These are phyloP conservation scores for Pisolithus tinctorius DNA, from an alignment of 768 basidiomycete genomes.

Conservation along the genomic window DNA sequence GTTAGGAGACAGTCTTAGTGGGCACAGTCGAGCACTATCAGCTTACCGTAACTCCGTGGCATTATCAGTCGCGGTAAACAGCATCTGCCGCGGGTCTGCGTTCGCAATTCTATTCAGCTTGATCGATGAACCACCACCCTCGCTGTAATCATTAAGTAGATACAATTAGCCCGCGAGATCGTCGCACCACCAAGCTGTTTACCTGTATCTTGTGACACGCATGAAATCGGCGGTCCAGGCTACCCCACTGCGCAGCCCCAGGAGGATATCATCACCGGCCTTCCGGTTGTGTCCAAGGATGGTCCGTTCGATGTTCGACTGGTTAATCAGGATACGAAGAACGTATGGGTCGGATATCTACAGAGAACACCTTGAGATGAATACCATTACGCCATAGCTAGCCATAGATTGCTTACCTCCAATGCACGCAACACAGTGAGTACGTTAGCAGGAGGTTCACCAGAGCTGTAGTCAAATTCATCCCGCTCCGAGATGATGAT, in stretches of 20 bases:
- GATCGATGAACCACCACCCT: slow-evolving; percentile 59
- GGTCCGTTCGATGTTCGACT: slow-evolving; percentile 60
- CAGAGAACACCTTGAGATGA: not conserved
- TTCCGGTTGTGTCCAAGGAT: slow-evolving; percentile 59
- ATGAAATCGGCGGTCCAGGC: slow-evolving; percentile 63
- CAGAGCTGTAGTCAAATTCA: slow-evolving; percentile 70
- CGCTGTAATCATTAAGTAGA: slow-evolving; percentile 32
- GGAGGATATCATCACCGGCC: slow-evolving; percentile 53
- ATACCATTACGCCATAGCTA: not conserved
- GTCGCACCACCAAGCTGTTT: slow-evolving; percentile 19
- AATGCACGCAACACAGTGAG: slow-evolving; percentile 79
- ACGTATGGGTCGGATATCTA: slow-evolving; percentile 75
- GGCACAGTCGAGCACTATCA: not conserved
- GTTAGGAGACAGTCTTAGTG: not conserved
- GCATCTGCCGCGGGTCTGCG: slow-evolving; percentile 35
- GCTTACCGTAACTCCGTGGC: slow-evolving; percentile 42
- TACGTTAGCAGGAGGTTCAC: slow-evolving; percentile 59
- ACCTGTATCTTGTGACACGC: slow-evolving; percentile 60
- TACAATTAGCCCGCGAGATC: not conserved
- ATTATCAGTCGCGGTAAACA: slow-evolving; percentile 49
- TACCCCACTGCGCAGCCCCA: slow-evolving; percentile 40
- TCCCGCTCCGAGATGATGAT: slow-evolving; percentile 68
- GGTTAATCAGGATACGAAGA: slow-evolving; percentile 76
- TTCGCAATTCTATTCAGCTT: slow-evolving; percentile 25
- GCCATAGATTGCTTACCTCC: slow-evolving; percentile 44